A percentile compares a stretch with the other conserved stretches of the same genome.
Evolutionary conservation across 805 yeast genomes (phyloP).

Genomic region (Schizosaccharomyces pombe): ASM294v3 CU329670.1:341001-341500

Average conservation of each 20-base stretch:
- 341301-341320: constrained; percentile 93
- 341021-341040: constrained; percentile 76
- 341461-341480: constrained; percentile 87
- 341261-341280: constrained; percentile 89
- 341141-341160: constrained; percentile 86
- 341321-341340: constrained; percentile 92
- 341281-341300: constrained; percentile 77
- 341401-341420: constrained; percentile 93
- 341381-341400: constrained; percentile 86
- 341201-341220: constrained; percentile 87
- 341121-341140: constrained; percentile 80
- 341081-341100: constrained; percentile 77
- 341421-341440: constrained; percentile 98
- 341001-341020: constrained; percentile 82
- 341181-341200: constrained; percentile 95
- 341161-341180: constrained; percentile 94
- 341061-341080: constrained; percentile 69
- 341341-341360: constrained; percentile 84
- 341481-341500: constrained; percentile 93
- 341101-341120: constrained; percentile 78
- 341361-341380: constrained; percentile 56
- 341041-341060: constrained; percentile 86
- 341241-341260: constrained; percentile 97
- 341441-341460: constrained; percentile 86
- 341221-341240: constrained; percentile 94